Evolutionary conservation across 805 yeast genomes (phyloP).

Genomic region (Candida xyloterini): DNA sequence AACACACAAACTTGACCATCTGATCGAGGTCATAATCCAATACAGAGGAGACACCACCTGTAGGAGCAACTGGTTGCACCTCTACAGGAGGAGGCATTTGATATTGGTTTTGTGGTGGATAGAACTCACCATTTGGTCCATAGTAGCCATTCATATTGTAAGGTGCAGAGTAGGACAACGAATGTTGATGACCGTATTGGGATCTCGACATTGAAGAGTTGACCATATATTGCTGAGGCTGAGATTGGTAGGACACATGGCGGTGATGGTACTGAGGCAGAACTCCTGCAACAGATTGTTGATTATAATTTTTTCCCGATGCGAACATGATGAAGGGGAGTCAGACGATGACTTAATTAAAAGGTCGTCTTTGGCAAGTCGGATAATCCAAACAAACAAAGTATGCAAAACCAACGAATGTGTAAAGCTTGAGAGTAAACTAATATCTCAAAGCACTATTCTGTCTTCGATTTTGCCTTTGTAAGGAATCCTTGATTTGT

Average conservation of each 20-base stretch:
- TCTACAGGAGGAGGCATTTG: slow-evolving; percentile 10
- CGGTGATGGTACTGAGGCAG: slow-evolving; percentile 22
- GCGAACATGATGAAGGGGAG: slow-evolving; percentile 11
- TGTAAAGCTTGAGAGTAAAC: slow-evolving; percentile 17
- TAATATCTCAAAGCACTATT: slow-evolving; percentile 22
- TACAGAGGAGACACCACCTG: slow-evolving; percentile 76
- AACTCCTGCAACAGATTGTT: slow-evolving; percentile 12
- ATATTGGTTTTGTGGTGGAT: slow-evolving; percentile 12
- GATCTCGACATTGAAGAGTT: slow-evolving; percentile 14
- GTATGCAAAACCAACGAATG: background rate
- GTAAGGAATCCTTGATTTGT: slow-evolving; percentile 8
- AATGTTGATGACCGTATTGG: slow-evolving; percentile 21
- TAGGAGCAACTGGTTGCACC: slow-evolving; percentile 20
- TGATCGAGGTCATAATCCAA: slow-evolving; percentile 74
- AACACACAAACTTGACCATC: slow-evolving; percentile 78
- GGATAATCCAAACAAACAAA: slow-evolving; percentile 4
- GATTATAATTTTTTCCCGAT: slow-evolving; percentile 13
- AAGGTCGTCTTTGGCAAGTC: slow-evolving; percentile 34
- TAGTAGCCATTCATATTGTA: slow-evolving; percentile 17
- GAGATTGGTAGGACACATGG: slow-evolving; percentile 21
- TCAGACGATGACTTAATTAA: slow-evolving; percentile 40
- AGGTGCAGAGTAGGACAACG: slow-evolving; percentile 20
- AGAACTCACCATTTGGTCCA: slow-evolving; percentile 12
- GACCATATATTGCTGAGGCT: slow-evolving; percentile 12
- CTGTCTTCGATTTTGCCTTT: slow-evolving; percentile 5